A percentile compares a stretch with the other conserved stretches of the same genome.
Conservation (phyloP, 768 basidiomycete genomes). For the Clavaria fumosa region DNA sequence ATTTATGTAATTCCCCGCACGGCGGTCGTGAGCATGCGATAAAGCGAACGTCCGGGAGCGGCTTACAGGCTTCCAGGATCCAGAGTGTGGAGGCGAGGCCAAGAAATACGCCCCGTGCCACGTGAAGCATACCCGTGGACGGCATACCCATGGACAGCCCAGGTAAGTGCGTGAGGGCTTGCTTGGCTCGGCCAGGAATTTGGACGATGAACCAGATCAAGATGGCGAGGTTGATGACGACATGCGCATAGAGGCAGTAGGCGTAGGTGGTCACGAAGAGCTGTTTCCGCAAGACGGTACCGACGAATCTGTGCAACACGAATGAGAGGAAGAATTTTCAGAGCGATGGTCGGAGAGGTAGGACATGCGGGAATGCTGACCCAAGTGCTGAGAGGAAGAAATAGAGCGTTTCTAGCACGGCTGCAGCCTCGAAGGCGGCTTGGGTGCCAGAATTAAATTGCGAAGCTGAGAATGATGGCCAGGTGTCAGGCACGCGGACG, state of each 20-base stretch:
- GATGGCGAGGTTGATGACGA: constrained; percentile 36
- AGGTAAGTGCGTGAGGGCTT: constrained; percentile 33
- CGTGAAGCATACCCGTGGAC: no score
- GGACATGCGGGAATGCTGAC: no score
- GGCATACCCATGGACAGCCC: no score
- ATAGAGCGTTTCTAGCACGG: no score
- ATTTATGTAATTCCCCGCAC: neutral
- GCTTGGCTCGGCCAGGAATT: constrained; percentile 30
- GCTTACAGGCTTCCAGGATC: constrained; percentile 42
- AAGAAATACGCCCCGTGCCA: constrained; percentile 32
- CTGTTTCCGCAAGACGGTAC: constrained; percentile 48
- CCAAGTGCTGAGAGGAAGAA: no score
- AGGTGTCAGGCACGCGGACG: no score
- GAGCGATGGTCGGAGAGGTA: no score
- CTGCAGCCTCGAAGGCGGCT: no score
- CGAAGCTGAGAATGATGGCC: no score
- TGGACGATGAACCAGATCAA: constrained; percentile 35
- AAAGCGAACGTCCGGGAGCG: neutral
- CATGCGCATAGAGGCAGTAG: constrained; percentile 41
- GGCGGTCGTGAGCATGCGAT: neutral
- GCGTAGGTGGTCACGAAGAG: constrained; percentile 39
- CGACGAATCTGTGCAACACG: constrained; percentile 52
- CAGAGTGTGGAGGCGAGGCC: constrained; percentile 29
- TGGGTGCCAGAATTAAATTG: no score
- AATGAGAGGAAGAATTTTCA: no score